A percentile compares a stretch with the other conserved stretches of the same genome.
Conservation (phyloP, 352 stramenopile species). For the Phytophthora quininea region DNA sequence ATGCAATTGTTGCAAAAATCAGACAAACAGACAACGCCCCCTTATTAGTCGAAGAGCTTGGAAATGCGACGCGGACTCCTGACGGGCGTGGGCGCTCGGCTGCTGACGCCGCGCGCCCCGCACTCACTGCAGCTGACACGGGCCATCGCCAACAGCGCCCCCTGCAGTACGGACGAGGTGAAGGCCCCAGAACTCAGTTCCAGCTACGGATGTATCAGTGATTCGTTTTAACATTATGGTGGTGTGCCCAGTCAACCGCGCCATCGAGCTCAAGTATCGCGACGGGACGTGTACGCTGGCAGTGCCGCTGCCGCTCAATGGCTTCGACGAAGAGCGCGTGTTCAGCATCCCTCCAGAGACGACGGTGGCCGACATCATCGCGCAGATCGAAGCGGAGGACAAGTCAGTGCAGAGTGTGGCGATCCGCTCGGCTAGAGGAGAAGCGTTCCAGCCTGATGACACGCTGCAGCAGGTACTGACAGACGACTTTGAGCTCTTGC, state of each 20-base stretch:
- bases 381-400: conserved; percentile 82
- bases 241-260: conserved; percentile 31
- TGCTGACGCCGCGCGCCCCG: not conserved
- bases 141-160: conserved; percentile 17
- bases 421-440: conserved; percentile 63
- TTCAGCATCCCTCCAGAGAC: conserved; percentile 83
- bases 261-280: conserved; percentile 83
- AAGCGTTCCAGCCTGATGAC: conserved; percentile 64
- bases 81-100: not conserved
- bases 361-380: conserved; percentile 72
- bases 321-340: conserved; percentile 80
- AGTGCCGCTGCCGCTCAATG: conserved; percentile 76
- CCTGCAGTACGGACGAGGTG: conserved; percentile 32
- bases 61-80: not conserved
- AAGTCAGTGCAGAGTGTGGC: conserved; percentile 71
- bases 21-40: not conserved
- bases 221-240: not conserved
- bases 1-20: not conserved
- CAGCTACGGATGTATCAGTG: not conserved
- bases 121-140: conserved; percentile 2
- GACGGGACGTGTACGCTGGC: conserved; percentile 77
- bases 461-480: conserved; percentile 72
- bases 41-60: not conserved
- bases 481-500: conserved; percentile 82
- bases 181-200: not conserved